Evolutionary conservation across 176 grass and related monocot genomes (phyloP), one percentile per base, ranked within the genome.

Genomic region (Elaeis guineensis): DNA sequence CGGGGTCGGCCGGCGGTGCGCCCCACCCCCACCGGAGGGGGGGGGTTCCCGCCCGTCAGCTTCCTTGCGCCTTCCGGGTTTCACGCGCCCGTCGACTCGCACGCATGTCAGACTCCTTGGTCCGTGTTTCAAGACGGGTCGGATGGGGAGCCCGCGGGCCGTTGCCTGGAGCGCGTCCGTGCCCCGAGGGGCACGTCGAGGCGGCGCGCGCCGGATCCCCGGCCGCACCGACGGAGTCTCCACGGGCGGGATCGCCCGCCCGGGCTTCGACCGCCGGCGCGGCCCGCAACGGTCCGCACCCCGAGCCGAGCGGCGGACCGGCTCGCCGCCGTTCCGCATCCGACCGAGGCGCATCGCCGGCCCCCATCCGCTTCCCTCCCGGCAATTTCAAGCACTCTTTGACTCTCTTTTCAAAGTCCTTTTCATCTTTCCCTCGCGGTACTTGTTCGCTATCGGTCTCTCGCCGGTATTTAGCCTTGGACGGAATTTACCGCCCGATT

Each of bases 91-190:
- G 28, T 76, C 50, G 64, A 80, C 85, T 83, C 72, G 68, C 80
- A 80, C 50, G 76, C 86, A 81, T 84, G 74, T 81, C 73, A 72
- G 78, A 89, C 86, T 90, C 79, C 86, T 90, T 86, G 76, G 79
- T 90, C 70, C 73, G 62, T 86, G 77, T 85, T 90, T 90, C 75
- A 85, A 90, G 78, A 90, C 32, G 71, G 86, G 86, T 85, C 71
- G 67, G 59, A 79, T 86, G 77, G 83, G 83, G 63, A 86, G 77
- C 77, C 62, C 79, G 32, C 49, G 62, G 73, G 67, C 79, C 66
- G 67, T 3, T 58, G 66, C 66, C 54, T 25, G 35, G 9, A 3
- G 6, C 35, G 9, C 35, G 1, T 12, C 11, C 9, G 35, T 14
- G 7, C 35, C 35, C 35, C 1, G 6, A 0, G 35, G 35, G 35